Evolutionary conservation across 2,329 filamentous ascomycete species (phyloP), one percentile per base, ranked within the genome.

Genomic region (Verticillium dahliae): DNA sequence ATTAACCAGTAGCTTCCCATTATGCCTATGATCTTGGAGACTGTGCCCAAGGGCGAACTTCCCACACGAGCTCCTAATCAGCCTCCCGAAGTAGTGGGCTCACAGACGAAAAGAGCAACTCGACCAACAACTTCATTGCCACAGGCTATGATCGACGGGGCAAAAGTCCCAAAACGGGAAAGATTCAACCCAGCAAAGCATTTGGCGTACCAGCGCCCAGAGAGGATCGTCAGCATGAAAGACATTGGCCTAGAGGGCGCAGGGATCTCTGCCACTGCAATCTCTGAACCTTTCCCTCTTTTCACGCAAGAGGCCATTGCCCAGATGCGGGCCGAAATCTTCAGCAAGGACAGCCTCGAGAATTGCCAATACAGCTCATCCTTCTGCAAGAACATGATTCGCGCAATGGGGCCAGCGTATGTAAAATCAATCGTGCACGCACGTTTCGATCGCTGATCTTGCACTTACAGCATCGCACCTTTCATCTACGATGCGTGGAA

Each of bases 281-380:
- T 88, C 57, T 87, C 86, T 0, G 82, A 88, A 62, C 85, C 87
- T 0, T 90, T 90, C 70, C 78, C 78, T 5, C 77, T 90, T 27
- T 90, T 90, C 73, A 83, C 83, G 10, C 69, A 77, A 31, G 85
- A 87, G 56, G 86, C 86, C 2, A 78, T 90, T 58, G 73, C 81
- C 68, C 79, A 82, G 62, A 88, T 90, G 80, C 79, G 87, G 61
- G 74, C 75, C 2, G 87, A 90, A 70, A 80, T 89, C n/a, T 75
- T 89, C 45, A 80, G 80, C 60, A 76, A 83, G 1, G 77, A 82
- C 39, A 84, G 89, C 4, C 77, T 82, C 64, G 72, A 78, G 11
- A 82, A 85, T 52, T 86, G 81, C 70, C 78, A 78, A 57, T 88
- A 80, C 70, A 81, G 80, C 7, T 72, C 70, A 1, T 62, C 62